Evolutionary conservation across 2,329 filamentous ascomycete species (phyloP).

Genomic region (Fusarium heterosporum): DNA sequence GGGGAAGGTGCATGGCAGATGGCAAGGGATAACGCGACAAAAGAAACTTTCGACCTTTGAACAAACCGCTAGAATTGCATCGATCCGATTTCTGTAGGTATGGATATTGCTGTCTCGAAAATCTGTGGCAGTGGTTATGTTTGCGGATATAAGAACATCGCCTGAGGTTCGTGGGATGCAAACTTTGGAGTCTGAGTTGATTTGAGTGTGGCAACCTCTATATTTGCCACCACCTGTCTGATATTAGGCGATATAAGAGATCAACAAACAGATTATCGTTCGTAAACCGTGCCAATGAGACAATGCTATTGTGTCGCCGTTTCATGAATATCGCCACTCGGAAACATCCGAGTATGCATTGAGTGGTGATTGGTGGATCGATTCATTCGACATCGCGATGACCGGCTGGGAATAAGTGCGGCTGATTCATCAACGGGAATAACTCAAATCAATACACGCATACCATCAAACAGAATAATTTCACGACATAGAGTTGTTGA

Average conservation of each 20-base stretch:
- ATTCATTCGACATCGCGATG: neutral
- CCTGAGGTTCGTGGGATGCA: neutral
- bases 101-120: no score
- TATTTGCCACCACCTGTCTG: constrained; percentile 5
- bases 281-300: neutral
- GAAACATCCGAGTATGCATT: neutral
- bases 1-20: no score
- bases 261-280: neutral
- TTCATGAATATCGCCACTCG: neutral
- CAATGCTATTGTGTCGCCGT: neutral
- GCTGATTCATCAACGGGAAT: neutral
- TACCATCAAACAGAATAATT: neutral
- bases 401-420: neutral
- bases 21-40: no score
- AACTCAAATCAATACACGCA: neutral
- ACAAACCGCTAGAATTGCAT: no score
- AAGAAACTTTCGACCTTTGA: no score
- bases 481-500: neutral
- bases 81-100: neutral
- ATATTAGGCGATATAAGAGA: neutral
- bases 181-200: neutral
- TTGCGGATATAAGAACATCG: neutral
- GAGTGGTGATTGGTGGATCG: neutral
- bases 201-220: constrained; percentile 13
- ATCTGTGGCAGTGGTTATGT: neutral